Base-by-base conservation (phyloP, 441 rosid species). In the Euphorbia corollata region DNA sequence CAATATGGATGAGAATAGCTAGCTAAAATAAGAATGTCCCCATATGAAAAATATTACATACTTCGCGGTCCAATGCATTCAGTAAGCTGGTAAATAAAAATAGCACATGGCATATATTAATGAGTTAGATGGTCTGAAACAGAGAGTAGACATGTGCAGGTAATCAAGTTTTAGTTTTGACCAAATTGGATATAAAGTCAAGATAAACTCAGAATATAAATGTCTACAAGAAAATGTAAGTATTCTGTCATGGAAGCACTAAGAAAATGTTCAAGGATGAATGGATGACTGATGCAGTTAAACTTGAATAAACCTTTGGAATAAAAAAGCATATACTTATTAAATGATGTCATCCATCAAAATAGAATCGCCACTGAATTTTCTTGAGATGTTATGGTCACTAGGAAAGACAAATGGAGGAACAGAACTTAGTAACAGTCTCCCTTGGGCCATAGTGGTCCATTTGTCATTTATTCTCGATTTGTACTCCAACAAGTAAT, bases 391-490 rank as follows among this genome's bases (percentile, higher is more conserved):
- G 8, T 36, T 36, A 0, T 36, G 41, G 4, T 36, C 41, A 36
- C 41, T 36, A 36, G 8, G 41, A 36, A 36, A 36, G 41, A 2
- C 41, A 36, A 36, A 36, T 36, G 41, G 41, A 36, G 9, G 9
- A 36, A 36, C 41, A 36, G 41, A 5, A 36, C 8, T 36, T 36
- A 8, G 41, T 36, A 2, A 2, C 41, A 36, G 41, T 36, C 41
- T 36, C 41, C 41, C 41, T 36, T 36, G 41, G 41, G 41, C 8
- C 41, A 36, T 8, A 36, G 19, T 66, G n/a, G 38, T 15, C 22
- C 13, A 13, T 32, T 16, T 24, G n/a, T 55, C 47, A 23, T 59
- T 55, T 66, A 41, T 54, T 65, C 59, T 59, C 22, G n/a, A 53
- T 62, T 61, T 62, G 38, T n/a, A 9, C 30, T 53, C 50, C 9